A percentile compares a stretch with the other conserved stretches of the same genome.
These are phyloP conservation scores for Zasmidium citrigriseum DNA, from an alignment of 2,329 filamentous ascomycete genomes.

Conservation along the genomic window DNA sequence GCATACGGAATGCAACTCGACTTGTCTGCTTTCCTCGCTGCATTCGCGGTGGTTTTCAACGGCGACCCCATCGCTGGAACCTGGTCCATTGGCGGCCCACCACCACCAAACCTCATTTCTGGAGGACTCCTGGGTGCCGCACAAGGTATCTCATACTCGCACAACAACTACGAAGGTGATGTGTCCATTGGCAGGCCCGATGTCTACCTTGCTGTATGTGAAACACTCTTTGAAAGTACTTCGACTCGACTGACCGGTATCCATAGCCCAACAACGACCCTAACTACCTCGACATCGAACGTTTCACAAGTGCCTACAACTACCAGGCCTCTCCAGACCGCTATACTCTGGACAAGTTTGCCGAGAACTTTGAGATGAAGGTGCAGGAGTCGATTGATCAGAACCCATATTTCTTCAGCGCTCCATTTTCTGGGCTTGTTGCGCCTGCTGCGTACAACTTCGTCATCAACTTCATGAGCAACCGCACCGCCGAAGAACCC, in stretches of 20 bases:
- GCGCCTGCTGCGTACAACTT: slow-evolving; percentile 11
- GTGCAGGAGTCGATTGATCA: slow-evolving; percentile 17
- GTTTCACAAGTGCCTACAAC: slow-evolving; percentile 18
- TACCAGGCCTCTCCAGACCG: neutral
- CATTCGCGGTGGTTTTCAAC: slow-evolving; percentile 29
- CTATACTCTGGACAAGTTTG: slow-evolving; percentile 19
- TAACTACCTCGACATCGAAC: slow-evolving; percentile 17
- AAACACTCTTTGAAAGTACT: neutral
- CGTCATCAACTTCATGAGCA: slow-evolving; percentile 32
- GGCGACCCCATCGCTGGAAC: slow-evolving; percentile 12
- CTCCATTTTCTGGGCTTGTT: slow-evolving; percentile 13
- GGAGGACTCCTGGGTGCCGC: slow-evolving; percentile 8
- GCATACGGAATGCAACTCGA: slow-evolving; percentile 15
- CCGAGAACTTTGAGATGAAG: neutral
- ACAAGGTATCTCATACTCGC: slow-evolving; percentile 28
- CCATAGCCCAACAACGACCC: slow-evolving; percentile 20
- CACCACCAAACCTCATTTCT: slow-evolving; percentile 8
- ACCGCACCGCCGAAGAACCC: slow-evolving; percentile 26
- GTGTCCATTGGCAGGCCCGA: slow-evolving; percentile 33
- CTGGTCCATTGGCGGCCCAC: slow-evolving; percentile 33
- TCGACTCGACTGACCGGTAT: too few species aligned
- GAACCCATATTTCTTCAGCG: slow-evolving; percentile 35
- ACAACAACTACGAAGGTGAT: slow-evolving; percentile 39
- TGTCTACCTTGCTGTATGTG: neutral
- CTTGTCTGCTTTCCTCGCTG: slow-evolving; percentile 29